Evolutionary conservation across 1,284 basidiomycete genomes (phyloP).

Genomic region (Sanguinoderma infundibulare): DNA sequence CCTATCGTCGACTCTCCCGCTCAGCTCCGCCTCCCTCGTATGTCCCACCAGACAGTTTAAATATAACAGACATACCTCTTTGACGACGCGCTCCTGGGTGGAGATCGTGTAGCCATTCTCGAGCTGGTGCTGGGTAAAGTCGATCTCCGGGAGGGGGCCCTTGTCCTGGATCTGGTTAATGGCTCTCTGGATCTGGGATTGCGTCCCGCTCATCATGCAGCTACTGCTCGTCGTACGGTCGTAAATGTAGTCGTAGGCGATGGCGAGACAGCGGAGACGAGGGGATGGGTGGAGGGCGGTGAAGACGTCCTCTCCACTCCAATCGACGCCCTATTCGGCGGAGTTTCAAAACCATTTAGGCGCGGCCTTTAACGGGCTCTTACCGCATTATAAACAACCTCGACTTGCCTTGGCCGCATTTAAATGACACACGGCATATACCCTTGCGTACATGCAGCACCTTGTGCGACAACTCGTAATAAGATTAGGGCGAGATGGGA

Average conservation of each 20-base stretch:
- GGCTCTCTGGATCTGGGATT: slow-evolving; percentile 71
- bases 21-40: not conserved
- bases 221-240: slow-evolving; percentile 20
- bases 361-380: slow-evolving; percentile 15
- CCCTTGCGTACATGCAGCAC: not conserved
- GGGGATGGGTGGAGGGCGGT: slow-evolving; percentile 25
- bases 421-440: not conserved
- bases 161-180: slow-evolving; percentile 77
- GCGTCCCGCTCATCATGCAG: slow-evolving; percentile 35
- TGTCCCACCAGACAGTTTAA: not conserved
- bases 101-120: slow-evolving; percentile 88
- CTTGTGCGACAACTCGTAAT: not conserved
- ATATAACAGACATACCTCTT: slow-evolving; percentile 60
- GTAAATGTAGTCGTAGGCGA: slow-evolving; percentile 7
- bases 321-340: slow-evolving; percentile 23
- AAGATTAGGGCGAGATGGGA: not conserved
- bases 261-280: slow-evolving; percentile 19
- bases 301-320: slow-evolving; percentile 24
- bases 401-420: too few species aligned
- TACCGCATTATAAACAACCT: not conserved
- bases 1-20: slow-evolving; percentile 49
- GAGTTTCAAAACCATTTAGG: slow-evolving; percentile 25
- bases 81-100: slow-evolving; percentile 85
- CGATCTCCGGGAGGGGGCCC: slow-evolving; percentile 69
- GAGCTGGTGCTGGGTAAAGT: slow-evolving; percentile 88